Base-by-base conservation (phyloP, 2,329 filamentous ascomycete species). In the Fusarium mangiferae region DNA sequence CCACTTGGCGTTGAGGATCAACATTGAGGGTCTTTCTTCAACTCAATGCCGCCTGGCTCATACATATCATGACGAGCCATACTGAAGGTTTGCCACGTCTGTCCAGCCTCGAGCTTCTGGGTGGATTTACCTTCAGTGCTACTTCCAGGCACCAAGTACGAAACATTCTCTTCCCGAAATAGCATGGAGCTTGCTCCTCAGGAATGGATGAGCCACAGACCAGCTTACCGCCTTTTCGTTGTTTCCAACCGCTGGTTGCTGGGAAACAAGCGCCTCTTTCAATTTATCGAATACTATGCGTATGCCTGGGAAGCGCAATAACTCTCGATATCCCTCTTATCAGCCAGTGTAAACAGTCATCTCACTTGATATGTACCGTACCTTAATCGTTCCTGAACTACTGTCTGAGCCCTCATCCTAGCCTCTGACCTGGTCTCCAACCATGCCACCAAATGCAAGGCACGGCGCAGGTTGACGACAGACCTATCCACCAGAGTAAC, bases 381-480 rank as follows among this genome's bases (percentile, higher is more conserved):
- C 74, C 62, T 66, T 61, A 45, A 68, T 76, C 55, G 76, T 78
- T 76, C 76, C 76, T 78, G 76, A 60, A 48, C 67, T 65, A 76
- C 66, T 70, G 69, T 61, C 73, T 56, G 56, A 66, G 62, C 63
- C 58, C 68, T 71, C 70, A 48, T 70, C 60, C 70, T 70, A 74
- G 70, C 62, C 63, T 78, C 72, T 70, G 70, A 59, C 62, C 74
- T 63, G 63, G 73, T 71, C 72, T 71, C 66, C 61, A 78, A 73
- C 73, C 68, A 78, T 78, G 77, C 72, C 77, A 78, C 75, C 65
- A 77, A 65, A 76, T 78, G 77, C 77, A 78, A 78, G 77, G 77
- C 77, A 78, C 77, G 67, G 61, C 68, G 77, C 77, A 77, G 69
- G 75, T 70, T 78, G 76, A 77, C 73, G 75, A 75, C 73, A 78